Evolutionary conservation across 179 eudicot species (phyloP), one percentile per base, ranked within the genome.

Genomic region (Corrigiola litoralis): DNA sequence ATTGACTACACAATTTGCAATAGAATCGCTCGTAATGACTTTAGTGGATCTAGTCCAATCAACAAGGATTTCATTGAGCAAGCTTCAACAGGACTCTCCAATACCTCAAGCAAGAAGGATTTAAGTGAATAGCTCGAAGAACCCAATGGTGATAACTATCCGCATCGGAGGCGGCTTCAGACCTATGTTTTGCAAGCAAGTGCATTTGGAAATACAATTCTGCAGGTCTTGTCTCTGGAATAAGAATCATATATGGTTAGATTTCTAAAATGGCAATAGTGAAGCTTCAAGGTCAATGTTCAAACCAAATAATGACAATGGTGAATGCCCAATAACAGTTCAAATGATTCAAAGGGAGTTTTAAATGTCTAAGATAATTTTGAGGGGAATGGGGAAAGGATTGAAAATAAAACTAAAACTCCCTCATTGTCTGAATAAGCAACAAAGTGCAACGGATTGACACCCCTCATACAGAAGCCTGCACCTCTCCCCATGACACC

Each of bases 131-230:
- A 69, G 98, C 89, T 57, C 79, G 83, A 66, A 87, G 80, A 70
- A 90, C 69, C 90, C 86, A 92, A 71, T 69, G 78, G 56, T 54
- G 74, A 59, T 57, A 54, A 17, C 46, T 54, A 41, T 82, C 83
- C 24, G 50, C 61, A 48, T 66, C 69, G 2, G 83, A 61, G 16
- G 66, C 63, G 46, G 75, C 23, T 52, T 69, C 74, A 63, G 78
- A 56, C 59, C 65, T 72, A 54, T 74, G 78, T 47, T 56, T 73
- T 37, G 83, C 84, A 56, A 90, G 88, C 81, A 92, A 77, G 76
- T 87, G 85, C 97, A 90, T 87, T 80, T 92, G 98, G 63, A 92
- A 81, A 55, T 77, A 77, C 41, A 92, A 65, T 65, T 92, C 98
- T 14, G 95, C 87, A 37, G 95, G 97, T 72, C 74, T 85, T 63